Percentiles rank a stretch among this genome's conserved stretches.
Evolutionary conservation across 306 rosid genomes (phyloP).

Genomic region (Nissolia schottii): DNA sequence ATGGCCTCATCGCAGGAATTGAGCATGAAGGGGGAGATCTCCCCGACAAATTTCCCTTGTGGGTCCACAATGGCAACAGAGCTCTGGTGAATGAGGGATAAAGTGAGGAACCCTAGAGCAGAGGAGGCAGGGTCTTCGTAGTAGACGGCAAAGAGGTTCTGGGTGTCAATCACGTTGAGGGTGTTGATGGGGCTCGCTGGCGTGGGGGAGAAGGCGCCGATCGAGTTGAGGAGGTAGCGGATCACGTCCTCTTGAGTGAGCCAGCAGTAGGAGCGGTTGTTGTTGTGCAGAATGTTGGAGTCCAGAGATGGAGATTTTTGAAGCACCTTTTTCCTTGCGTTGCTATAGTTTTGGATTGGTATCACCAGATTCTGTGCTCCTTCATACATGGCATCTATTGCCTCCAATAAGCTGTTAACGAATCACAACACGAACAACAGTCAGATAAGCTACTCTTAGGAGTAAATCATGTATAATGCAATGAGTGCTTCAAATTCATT

Average conservation of each 20-base stretch:
- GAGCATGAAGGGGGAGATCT: conserved; percentile 65
- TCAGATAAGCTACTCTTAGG: not conserved
- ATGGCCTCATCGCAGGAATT: conserved; percentile 53
- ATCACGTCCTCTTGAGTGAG: conserved; percentile 80
- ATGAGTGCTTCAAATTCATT: not conserved
- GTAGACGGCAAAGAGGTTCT: conserved; percentile 37
- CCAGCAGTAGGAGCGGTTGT: conserved; percentile 64
- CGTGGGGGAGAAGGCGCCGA: conserved; percentile 53
- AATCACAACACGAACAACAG: not conserved
- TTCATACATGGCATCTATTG: conserved; percentile 59
- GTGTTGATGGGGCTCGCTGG: conserved; percentile 45
- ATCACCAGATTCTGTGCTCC: conserved; percentile 75
- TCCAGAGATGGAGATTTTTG: conserved; percentile 18
- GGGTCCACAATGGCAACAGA: conserved; percentile 66
- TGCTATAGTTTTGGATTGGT: conserved; percentile 34
- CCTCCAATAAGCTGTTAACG: conserved; percentile 52
- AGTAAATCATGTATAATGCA: not conserved
- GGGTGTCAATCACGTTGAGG: conserved; percentile 47
- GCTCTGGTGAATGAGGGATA: conserved; percentile 45
- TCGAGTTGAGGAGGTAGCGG: conserved; percentile 72
- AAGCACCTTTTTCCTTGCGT: conserved; percentile 26
- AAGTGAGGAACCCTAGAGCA: conserved; percentile 48
- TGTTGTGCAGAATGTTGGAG: conserved; percentile 27
- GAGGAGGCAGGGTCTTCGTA: conserved; percentile 65
- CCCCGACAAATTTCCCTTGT: conserved; percentile 52